Percentiles rank a stretch among this genome's conserved stretches.
Evolutionary conservation across 2,329 filamentous ascomycete genomes (phyloP).

Genomic region (Hymenoscyphus fraxineus): DNA sequence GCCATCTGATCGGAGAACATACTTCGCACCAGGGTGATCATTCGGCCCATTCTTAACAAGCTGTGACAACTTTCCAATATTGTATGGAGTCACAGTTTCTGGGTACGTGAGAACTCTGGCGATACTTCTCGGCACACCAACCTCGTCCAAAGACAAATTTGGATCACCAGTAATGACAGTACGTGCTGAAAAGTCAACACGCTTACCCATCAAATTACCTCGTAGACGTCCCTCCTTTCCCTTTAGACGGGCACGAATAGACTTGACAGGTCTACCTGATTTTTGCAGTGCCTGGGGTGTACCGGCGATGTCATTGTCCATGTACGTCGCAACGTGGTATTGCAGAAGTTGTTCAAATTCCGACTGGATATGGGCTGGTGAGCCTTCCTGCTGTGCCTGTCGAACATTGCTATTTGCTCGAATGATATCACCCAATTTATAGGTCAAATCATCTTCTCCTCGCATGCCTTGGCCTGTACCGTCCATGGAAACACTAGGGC

Average conservation of each 20-base stretch:
- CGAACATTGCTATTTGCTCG: slow-evolving; percentile 94
- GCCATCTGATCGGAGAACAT: slow-evolving; percentile 90
- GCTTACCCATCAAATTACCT: slow-evolving; percentile 99
- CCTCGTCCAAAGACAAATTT: slow-evolving; percentile 92
- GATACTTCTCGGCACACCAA: slow-evolving; percentile 92
- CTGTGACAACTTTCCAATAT: slow-evolving; percentile 86
- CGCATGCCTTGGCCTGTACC: slow-evolving; percentile 88
- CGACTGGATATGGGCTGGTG: slow-evolving; percentile 81
- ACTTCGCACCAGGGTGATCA: slow-evolving; percentile 92
- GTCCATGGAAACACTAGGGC: slow-evolving; percentile 95
- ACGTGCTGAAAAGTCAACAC: slow-evolving; percentile 98
- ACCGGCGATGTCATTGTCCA: slow-evolving; percentile 99
- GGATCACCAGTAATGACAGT: slow-evolving; percentile 99
- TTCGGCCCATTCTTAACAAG: slow-evolving; percentile 92
- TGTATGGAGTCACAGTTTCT: slow-evolving; percentile 96
- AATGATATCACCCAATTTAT: slow-evolving; percentile 98
- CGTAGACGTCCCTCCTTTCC: slow-evolving; percentile 97
- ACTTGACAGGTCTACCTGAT: slow-evolving; percentile 93
- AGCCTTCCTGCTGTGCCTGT: slow-evolving; percentile 85
- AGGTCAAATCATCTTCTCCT: slow-evolving; percentile 98
- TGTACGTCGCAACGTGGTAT: slow-evolving; percentile 97
- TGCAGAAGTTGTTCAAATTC: slow-evolving; percentile 92
- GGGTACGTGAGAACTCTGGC: slow-evolving; percentile 92
- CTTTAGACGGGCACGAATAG: slow-evolving; percentile 94
- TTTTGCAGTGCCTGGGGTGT: slow-evolving; percentile 94